Evolutionary conservation across 2,329 filamentous ascomycete genomes (phyloP).

Genomic region (Raffaelea albimanens): DNA sequence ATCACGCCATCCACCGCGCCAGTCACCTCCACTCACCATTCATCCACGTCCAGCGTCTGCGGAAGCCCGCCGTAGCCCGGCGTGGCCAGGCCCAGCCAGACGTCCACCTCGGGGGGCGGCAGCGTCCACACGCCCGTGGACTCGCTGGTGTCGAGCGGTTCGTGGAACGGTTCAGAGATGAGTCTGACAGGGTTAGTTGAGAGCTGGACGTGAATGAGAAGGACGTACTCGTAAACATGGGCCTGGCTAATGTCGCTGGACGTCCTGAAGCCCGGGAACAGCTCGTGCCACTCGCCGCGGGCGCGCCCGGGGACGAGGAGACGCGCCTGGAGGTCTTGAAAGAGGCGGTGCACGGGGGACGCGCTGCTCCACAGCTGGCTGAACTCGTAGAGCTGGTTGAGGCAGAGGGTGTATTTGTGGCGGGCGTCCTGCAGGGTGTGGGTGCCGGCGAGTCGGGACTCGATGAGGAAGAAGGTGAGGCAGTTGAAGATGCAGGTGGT

Average conservation of each 20-base stretch:
- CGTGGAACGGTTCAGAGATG: neutral
- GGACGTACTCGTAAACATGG: neutral
- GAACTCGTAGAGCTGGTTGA: neutral
- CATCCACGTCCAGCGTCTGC: neutral
- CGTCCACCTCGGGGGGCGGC: neutral
- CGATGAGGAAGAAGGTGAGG: neutral
- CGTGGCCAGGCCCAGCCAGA: neutral
- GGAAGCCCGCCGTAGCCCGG: neutral
- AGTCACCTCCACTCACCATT: neutral
- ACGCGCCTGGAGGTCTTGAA: neutral
- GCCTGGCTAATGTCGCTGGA: neutral
- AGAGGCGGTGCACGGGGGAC: neutral
- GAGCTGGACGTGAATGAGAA: too few species aligned
- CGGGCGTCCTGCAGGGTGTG: neutral
- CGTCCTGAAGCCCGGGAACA: neutral
- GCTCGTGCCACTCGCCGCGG: neutral
- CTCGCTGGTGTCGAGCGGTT: neutral
- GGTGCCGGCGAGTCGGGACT: neutral
- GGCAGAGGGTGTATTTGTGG: neutral
- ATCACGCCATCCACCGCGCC: too few species aligned
- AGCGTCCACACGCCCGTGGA: neutral
- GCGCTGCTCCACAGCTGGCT: neutral
- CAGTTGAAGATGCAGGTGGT: neutral
- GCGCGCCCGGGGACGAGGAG: neutral
- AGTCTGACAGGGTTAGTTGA: too few species aligned